Conservation (phyloP, 2,329 filamentous ascomycete species). For the Byssothecium circinans region DNA sequence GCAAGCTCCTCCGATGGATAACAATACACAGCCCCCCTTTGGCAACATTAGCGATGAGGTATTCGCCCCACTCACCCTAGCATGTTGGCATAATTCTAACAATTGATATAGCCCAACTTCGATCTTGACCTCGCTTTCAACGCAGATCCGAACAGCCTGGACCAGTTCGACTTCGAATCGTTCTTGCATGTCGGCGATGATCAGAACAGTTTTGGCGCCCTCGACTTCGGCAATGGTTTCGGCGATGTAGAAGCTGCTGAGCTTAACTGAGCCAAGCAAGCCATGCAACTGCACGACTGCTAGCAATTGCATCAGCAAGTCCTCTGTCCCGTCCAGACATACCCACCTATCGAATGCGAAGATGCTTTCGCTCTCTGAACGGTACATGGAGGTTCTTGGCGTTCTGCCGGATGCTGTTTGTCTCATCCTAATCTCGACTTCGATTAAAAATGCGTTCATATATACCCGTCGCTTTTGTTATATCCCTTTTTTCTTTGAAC, state of each 20-base stretch:
- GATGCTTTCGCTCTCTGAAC: neutral
- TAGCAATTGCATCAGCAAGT: too few species aligned
- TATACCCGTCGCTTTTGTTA: neutral
- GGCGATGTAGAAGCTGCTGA: constrained; percentile 34
- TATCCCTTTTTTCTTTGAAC: neutral
- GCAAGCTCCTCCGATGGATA: constrained; percentile 41
- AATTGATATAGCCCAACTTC: constrained; percentile 34
- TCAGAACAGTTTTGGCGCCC: constrained; percentile 39
- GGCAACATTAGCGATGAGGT: constrained; percentile 44
- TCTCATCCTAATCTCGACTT: neutral
- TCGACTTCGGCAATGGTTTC: constrained; percentile 37
- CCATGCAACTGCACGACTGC: neutral
- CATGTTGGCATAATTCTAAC: constrained; percentile 17
- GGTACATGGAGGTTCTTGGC: neutral
- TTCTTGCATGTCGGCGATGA: constrained; percentile 63
- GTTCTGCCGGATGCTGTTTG: neutral
- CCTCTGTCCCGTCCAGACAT: too few species aligned
- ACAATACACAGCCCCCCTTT: constrained; percentile 40
- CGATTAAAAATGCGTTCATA: neutral
- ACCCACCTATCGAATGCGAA: neutral
- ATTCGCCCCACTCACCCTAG: constrained; percentile 11
- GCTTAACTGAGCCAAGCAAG: neutral
- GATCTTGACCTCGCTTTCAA: constrained; percentile 49
- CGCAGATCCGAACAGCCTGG: constrained; percentile 63
- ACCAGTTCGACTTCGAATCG: constrained; percentile 69